Conservation (phyloP, 129 eudicot genomes). For the Oenanthe sinensis region DNA sequence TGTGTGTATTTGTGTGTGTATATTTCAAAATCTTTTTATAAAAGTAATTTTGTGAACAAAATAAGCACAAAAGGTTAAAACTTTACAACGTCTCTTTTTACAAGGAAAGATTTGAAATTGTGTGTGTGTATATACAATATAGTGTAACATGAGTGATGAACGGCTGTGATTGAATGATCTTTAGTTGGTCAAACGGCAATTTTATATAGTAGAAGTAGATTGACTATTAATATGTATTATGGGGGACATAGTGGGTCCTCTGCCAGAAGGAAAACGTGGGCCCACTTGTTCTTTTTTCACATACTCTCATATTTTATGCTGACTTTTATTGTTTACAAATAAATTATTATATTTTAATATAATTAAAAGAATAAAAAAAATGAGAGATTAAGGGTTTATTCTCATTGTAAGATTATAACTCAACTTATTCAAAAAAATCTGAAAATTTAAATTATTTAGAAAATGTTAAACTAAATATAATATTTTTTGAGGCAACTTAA, state of each 20-base stretch:
- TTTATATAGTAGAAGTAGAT: neutral
- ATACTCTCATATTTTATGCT: no score
- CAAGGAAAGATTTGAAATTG: slow-evolving; percentile 72
- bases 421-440: no score
- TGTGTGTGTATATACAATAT: neutral
- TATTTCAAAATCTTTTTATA: neutral
- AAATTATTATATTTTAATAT: no score
- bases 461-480: no score
- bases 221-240: neutral
- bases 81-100: slow-evolving; percentile 73
- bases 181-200: neutral
- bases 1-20: neutral
- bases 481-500: no score
- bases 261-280: neutral
- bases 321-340: no score
- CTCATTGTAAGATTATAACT: no score
- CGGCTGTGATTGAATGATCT: neutral
- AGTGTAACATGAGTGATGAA: neutral
- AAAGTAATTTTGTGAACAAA: neutral
- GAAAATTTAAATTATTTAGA: no score
- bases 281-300: no score
- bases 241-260: neutral
- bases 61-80: slow-evolving; percentile 40
- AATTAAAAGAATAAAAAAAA: no score
- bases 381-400: no score